Evolutionary conservation across 2,329 filamentous ascomycete species (phyloP).

Genomic region (Monilinia fructicola): DNA sequence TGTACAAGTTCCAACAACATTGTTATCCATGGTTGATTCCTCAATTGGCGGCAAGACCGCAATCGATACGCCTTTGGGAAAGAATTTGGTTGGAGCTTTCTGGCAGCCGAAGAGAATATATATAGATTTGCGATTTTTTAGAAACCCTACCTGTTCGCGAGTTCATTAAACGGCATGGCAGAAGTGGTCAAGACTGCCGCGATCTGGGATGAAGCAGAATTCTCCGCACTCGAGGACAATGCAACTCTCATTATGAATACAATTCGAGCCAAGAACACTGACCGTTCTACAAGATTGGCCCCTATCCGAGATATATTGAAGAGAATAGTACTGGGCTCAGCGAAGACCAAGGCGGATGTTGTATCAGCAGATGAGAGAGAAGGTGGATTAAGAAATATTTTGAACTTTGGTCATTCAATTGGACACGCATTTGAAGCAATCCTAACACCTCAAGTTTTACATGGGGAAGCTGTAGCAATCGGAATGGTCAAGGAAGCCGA

Average conservation of each 20-base stretch:
- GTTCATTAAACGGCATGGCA: slow-evolving; percentile 98
- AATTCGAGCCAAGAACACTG: slow-evolving; percentile 60
- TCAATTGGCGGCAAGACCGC: slow-evolving; percentile 98
- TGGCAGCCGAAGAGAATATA: slow-evolving; percentile 96
- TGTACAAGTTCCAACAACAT: slow-evolving; percentile 92
- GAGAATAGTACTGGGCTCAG: slow-evolving; percentile 77
- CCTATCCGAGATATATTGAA: slow-evolving; percentile 71
- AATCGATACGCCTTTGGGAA: slow-evolving; percentile 92
- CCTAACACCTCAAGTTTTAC: slow-evolving; percentile 88
- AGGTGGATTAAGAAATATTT: slow-evolving; percentile 85
- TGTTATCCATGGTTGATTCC: slow-evolving; percentile 97
- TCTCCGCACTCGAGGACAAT: slow-evolving; percentile 78
- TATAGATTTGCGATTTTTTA: slow-evolving; percentile 90
- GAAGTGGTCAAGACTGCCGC: slow-evolving; percentile 97
- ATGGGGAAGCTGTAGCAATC: slow-evolving; percentile 94
- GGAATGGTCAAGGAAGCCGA: slow-evolving; percentile 99
- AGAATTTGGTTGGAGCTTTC: slow-evolving; percentile 93
- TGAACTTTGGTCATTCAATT: slow-evolving; percentile 98
- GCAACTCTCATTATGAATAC: slow-evolving; percentile 73
- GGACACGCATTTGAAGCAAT: slow-evolving; percentile 96
- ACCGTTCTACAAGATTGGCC: slow-evolving; percentile 57
- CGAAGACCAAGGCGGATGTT: slow-evolving; percentile 90
- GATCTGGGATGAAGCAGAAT: slow-evolving; percentile 90
- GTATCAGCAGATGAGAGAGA: slow-evolving; percentile 94
- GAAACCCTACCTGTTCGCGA: slow-evolving; percentile 87